phyloP scores from a whole-genome alignment of 2,329 filamentous ascomycete species.

The Chaetomium globosum region DNA sequence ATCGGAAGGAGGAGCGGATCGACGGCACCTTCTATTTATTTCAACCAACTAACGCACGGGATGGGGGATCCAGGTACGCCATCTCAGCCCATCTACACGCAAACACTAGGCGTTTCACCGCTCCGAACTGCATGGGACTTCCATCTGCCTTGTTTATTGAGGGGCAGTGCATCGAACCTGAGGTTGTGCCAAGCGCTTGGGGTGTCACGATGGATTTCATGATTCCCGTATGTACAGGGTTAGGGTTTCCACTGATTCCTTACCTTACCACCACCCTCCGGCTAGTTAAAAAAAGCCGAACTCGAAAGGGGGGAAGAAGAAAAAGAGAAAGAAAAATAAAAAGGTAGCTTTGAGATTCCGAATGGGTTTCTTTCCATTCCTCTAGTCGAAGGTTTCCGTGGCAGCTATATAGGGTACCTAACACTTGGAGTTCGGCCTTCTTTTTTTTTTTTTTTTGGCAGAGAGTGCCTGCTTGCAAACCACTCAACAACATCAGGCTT shows the following conservation, averaged over 20 bases:
- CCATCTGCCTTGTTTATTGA: not conserved
- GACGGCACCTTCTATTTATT: constrained; percentile 5
- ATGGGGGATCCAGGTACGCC: constrained; percentile 3
- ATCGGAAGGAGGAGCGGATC: constrained; percentile 21
- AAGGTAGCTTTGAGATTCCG: too few relatives aligned
- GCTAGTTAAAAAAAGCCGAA: too few relatives aligned
- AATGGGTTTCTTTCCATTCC: too few relatives aligned
- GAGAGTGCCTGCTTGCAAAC: too few relatives aligned
- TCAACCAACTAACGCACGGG: constrained; percentile 1
- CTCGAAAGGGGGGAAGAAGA: not conserved
- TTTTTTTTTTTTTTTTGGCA: too few relatives aligned
- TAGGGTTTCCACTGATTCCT: not conserved
- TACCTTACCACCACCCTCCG: too few relatives aligned
- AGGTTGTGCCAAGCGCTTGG: not conserved
- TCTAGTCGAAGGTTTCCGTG: too few relatives aligned
- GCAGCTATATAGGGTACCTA: too few relatives aligned
- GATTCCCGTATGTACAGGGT: not conserved
- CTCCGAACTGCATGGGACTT: constrained; percentile 4
- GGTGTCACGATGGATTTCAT: not conserved
- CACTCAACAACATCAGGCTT: too few relatives aligned
- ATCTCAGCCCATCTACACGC: not conserved
- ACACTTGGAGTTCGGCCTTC: too few relatives aligned
- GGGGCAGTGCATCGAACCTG: not conserved
- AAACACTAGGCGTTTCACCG: not conserved
- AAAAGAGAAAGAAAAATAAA: too few relatives aligned